Base-by-base conservation (phyloP, 169 alveolate genomes). In the Eimeria necatrix region DNA sequence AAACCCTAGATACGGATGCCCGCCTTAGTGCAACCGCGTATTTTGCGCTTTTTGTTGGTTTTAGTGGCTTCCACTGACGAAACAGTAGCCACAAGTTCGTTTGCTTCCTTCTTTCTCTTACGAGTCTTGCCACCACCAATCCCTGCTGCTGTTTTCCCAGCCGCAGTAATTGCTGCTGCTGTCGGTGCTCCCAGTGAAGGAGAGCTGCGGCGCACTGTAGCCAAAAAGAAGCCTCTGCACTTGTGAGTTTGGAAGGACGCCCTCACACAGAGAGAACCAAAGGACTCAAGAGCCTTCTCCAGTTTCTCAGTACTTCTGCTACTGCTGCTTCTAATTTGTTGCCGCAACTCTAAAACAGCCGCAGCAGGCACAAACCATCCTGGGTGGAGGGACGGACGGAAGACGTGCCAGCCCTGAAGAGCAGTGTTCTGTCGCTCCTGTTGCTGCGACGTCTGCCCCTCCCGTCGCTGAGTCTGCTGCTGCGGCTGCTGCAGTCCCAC, bases 181-280 rank as follows among this genome's bases (percentile, higher is more conserved):
- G 61, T 32, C 4, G 48, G 49, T 56, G 32, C 3, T 85, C 61
- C 81, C 18, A 53, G 61, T 60, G 92, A 49, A 22, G 94, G 46
- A 46, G 9, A 18, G n/a, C 48, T 24, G 41, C 96, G 61, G 52
- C 53, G 59, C 52, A 96, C 52, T 5, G 94, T 81, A 4, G 96
- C 97, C 8, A 96, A 93, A 81, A 96, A 96, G 93, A 96, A 96
- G 64, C 97, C 97, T 41, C 97, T 51, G 70, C 97, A 96, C 51
- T 71, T 84, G 71, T 96, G 96, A 41, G 84, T 94, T 26, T 91
- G 94, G 0, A 96, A 95, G n/a, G 73, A 41, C 18, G 95, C 84
- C 64, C 95, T 70, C 24, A 93, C 59, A 53, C 95, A 93, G 51
- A 49, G 51, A 4, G 93, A n/a, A 9, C 94, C 89, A 32, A 64